Base-by-base conservation (phyloP, 129 eudicot genomes). In the Artemisia annua region DNA sequence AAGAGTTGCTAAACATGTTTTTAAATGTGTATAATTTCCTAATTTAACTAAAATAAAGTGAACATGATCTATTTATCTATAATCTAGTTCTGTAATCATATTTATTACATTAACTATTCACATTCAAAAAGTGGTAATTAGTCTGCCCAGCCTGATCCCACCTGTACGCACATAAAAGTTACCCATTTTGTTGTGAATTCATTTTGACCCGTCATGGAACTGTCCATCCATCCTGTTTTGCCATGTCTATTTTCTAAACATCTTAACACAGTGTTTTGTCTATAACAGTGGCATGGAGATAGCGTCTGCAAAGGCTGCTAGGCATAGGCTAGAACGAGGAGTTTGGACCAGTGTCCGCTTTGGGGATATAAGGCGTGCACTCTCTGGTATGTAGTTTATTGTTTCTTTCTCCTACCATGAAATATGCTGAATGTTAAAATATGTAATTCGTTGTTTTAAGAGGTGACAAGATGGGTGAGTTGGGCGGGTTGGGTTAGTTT, bases 351-450 rank as follows among this genome's bases (percentile, higher is more conserved):
- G 96, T 63, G 96, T 86, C 44, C 85, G 76, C 9, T 92, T 89
- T 82, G 97, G 97, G 75, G 97, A 89, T 72, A 92, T 92, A 87
- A 76, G 97, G 71, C 94, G 96, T 80, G 96, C 97, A 77, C 79
- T 92, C 7, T 79, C 97, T 79, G 97, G 96, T 89, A 80, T 80
- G 79, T 79, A 11, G 66, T 35, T 32, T 30, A 5, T 49, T 35
- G 2, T 26, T 55, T 22, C 48, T 75, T 75, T 79, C 46, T 53
- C 69, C 56, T 66, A 13, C 48, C 61, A 70, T 51, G 51, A 69
- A 69, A 39, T 12, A 19, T 43, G 63, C 53, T 48, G 32, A 20
- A 18, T 7, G n/a, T 48, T 59, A 43, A 58, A 26, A 26, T 71
- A n/a, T 58, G 15, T 20, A 19, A 20, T 70, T 49, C 51, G 11